Evolutionary conservation across 768 basidiomycete genomes (phyloP), one percentile per base, ranked within the genome.

Genomic region (Auricularia heimuer): DNA sequence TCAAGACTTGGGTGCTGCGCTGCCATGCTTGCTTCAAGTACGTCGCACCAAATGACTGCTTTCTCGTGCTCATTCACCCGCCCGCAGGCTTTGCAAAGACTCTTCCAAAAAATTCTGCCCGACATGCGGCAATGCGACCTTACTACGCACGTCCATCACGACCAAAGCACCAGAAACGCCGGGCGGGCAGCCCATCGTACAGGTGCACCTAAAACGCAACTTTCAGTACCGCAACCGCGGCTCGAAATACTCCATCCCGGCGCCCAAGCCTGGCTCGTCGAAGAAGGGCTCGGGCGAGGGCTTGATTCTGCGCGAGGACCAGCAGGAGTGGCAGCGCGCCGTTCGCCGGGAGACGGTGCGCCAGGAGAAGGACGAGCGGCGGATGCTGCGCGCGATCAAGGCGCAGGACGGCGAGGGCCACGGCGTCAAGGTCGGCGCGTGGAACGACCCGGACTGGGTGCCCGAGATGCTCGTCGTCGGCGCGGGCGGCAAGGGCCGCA

Each of bases 1-100:
- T 98, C 34, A 94, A 95, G 76, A 98, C 86, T 66, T 98, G 94
- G 92, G 93, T 98, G 1, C 77, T 98, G 71, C 78, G 97, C 65
- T 99, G 97, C 74, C 97, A 99, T 77, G 97, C 94, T 14, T 99
- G 97, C 76, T 99, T 95, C 84, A 98, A 98, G 97, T 98, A 71
- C 76, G 94, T 81, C n/a, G n/a, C n/a, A n/a, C n/a, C n/a, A n/a
- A n/a, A n/a, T n/a, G n/a, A n/a, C n/a, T n/a, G n/a, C n/a, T n/a
- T n/a, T n/a, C n/a, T n/a, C n/a, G n/a, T 24, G 24, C 51, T 34
- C 8, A 65, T 45, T 18, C n/a, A 61, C 12, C 42, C 16, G 47
- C 1, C 21, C 14, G 4, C 71, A 99, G 97, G 75, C 86, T 97
- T 69, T 98, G 95, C 80, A 97, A 95, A 78, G 95, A 99, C 75